Base-by-base conservation (phyloP, 805 yeast genomes). In the Saturnispora sekii region DNA sequence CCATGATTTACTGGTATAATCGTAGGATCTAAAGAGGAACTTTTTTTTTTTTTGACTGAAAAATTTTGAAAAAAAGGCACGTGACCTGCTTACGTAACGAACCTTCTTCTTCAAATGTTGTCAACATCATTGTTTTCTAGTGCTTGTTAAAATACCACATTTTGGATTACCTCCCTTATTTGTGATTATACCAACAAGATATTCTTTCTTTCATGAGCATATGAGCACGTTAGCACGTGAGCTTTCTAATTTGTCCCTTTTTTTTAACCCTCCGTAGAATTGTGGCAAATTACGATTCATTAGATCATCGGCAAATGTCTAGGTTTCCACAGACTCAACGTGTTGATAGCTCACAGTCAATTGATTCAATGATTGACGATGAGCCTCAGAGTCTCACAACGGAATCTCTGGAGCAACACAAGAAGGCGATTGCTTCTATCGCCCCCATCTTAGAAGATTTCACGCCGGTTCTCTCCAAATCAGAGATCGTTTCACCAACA, bases 371-470 rank as follows among this genome's bases (percentile, higher is more conserved):
- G 18, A 28, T 43, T 21, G 59, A 59, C 11, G 46, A 40, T 4
- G 54, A 48, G 17, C 57, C 60, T 2, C 49, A 51, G 29, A 64
- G 65, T 4, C 43, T 64, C 10, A 61, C 66, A 9, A 48, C 58
- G 17, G 64, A 61, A 31, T 53, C 66, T 1, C 43, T 63, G 28
- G 63, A 56, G 16, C 60, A 58, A 34, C 68, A 63, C 30, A 70
- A 69, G 53, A 76, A 69, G 50, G 90, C 90, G 10, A 79, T 83
- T 69, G 89, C 85, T 10, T 74, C 86, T 0, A 77, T 84, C 37
- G 90, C 90, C 1, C 93, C 94, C 2, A 81, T 84, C 57, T 61
- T 84, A 35, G 57, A 63, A 44, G 88, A 81, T 1, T 84, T 81
- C 60, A 73, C 77, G 5, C 93, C 93, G 5, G 84, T 81, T 56